Evolutionary conservation across 805 yeast species (phyloP), one percentile per base, ranked within the genome.

Genomic region (Wickerhamomyces bisporus): DNA sequence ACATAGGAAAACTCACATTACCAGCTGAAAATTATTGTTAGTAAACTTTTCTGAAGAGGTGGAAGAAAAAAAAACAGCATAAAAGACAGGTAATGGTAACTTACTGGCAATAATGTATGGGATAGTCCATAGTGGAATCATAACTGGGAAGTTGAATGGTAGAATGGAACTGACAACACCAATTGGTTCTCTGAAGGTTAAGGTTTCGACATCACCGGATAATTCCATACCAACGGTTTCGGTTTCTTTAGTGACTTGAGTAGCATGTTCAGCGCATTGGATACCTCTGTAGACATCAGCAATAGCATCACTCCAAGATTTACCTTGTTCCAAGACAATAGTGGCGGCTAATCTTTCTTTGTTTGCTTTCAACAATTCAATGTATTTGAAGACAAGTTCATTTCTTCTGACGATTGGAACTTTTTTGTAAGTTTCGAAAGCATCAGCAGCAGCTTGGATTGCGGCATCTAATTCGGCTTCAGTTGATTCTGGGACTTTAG

Each of bases 131-230:
- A 73, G 61, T 28, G 76, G 76, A 47, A 82, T 84, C 91, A 82
- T 82, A 31, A 86, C 89, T 19, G 91, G 91, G 75, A 82, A 82
- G 65, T 82, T 82, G 68, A 82, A 82, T 16, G 91, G 91, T 47
- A 83, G 77, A 52, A 82, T 83, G 18, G 88, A 82, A 13, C 81
- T 87, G 42, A 82, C 75, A 7, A 82, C 85, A 24, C 91, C 91
- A 43, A 81, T 65, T 31, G 86, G 86, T 58, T 77, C 82, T 50
- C 88, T 73, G 54, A 59, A 45, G 77, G 80, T 79, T 52, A 79
- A 76, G 32, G 89, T 79, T 64, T 81, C 86, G 86, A 82, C 81
- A 51, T 79, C 82, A 19, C 68, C 61, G 32, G 86, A 72, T 18
- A 82, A 86, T 58, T 80, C 87, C 45, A 82, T 66, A 28, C 75